Base-by-base conservation (phyloP, 176 grass and related monocot species). In the Triticum urartu region DNA sequence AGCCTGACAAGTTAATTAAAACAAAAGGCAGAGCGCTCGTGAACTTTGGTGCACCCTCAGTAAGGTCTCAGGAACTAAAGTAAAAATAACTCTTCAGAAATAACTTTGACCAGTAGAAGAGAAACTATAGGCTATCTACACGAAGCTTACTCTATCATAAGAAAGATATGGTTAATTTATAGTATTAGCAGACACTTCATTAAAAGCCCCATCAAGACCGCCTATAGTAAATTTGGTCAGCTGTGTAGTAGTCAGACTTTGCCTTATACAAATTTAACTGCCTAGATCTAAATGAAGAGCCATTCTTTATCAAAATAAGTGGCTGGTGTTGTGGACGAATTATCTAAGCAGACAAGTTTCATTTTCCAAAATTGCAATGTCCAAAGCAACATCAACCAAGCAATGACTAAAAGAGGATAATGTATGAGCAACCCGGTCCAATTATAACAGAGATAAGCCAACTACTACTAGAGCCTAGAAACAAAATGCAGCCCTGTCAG, bases 291-390 rank as follows among this genome's bases (percentile, higher is more conserved):
- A 90, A 33, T 40, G 54, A 74, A 36, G 42, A 47, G 65, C 3
- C 20, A 64, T 65, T 90, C 56, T 83, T 40, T 43, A 36, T 54
- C 52, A 79, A 76, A 90, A 83, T 25, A 90, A 72, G 64, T 72
- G 72, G 11, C 32, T 22, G 8, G 40, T 82, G 54, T 48, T n/a
- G 17, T 24, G 38, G 48, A 58, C 21, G 2, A 71, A 28, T 86
- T 81, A 82, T 48, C 77, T 48, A 82, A 78, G 11, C 7, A 6
- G 11, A 50, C 10, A 78, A 76, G 36, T 33, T 83, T 18, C 42
- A 87, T 7, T n/a, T 25, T 58, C 20, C 4, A 79, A 28, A 84
- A 56, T 24, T 78, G n/a, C 54, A 59, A 5, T n/a, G 11, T 72
- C 20, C 24, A 83, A 82, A 81, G 66, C 73, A 59, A 73, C 32